Percentiles rank a stretch among this genome's conserved stretches.
phyloP scores from a whole-genome alignment of 257 asterid species.

The Asclepias syriaca region DNA sequence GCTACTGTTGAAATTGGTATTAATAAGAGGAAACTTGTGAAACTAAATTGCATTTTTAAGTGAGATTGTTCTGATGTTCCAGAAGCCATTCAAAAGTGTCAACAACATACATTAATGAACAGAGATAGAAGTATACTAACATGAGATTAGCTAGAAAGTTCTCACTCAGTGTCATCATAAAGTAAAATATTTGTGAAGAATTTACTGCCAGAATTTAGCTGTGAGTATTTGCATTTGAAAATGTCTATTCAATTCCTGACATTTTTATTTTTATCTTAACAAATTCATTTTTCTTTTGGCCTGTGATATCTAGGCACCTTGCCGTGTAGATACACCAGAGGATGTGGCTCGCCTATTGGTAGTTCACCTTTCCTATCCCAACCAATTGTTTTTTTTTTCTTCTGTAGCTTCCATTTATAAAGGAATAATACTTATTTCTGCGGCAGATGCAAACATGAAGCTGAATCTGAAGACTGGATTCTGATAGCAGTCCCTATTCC shows the following conservation, averaged over 20 bases:
- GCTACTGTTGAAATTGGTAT: not conserved
- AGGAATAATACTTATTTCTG: not conserved
- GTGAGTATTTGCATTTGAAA: not conserved
- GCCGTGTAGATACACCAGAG: constrained; percentile 77
- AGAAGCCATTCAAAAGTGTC: not conserved
- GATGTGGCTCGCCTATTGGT: constrained; percentile 89
- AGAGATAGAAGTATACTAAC: not conserved
- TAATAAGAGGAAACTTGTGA: not conserved
- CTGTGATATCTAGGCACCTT: constrained; percentile 58
- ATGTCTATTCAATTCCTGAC: not conserved
- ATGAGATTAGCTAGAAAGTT: not conserved
- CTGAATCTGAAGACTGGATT: constrained; percentile 59
- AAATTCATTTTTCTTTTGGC: constrained; percentile 2
- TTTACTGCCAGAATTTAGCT: not conserved
- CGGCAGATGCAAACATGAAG: constrained; percentile 51
- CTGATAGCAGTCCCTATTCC: constrained; percentile 90
- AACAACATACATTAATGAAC: not conserved
- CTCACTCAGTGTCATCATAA: not conserved
- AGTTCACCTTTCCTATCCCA: constrained; percentile 2
- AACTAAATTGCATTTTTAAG: not conserved
- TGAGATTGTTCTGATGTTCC: not conserved
- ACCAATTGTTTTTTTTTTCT: constrained; percentile 6
- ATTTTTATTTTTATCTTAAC: not conserved
- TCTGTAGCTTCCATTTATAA: not conserved
- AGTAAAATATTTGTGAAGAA: not conserved